These are phyloP conservation scores for Stephania yunnanensis DNA, from an alignment of 164 flowering plant genomes.

Conservation along the genomic window DNA sequence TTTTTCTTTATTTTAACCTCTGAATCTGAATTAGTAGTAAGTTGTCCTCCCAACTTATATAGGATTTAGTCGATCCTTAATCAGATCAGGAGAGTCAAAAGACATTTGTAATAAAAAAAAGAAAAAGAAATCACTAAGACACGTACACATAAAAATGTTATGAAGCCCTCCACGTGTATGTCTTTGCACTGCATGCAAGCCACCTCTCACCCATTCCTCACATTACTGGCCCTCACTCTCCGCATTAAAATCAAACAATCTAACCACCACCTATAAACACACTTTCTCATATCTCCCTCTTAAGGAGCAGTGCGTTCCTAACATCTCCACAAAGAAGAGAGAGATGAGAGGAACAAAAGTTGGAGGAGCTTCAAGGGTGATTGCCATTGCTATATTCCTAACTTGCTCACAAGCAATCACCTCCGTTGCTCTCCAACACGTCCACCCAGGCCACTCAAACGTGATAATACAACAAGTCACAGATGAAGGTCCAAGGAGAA, in stretches of 20 bases:
- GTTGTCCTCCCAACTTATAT: too few relatives aligned
- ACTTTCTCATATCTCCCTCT: background rate
- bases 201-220: background rate
- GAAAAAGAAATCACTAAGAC: background rate
- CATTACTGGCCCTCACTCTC: background rate
- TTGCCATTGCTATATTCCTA: constrained; percentile 17
- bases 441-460: constrained; percentile 1
- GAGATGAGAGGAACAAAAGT: constrained; percentile 9
- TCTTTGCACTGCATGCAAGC: background rate
- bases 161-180: background rate
- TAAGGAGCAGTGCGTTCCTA: background rate
- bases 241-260: too few relatives aligned
- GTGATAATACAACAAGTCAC: constrained; percentile 49
- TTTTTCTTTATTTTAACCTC: too few relatives aligned
- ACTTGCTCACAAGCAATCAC: constrained; percentile 27
- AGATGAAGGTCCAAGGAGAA: constrained; percentile 30
- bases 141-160: background rate
- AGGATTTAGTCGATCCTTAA: too few relatives aligned
- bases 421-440: constrained; percentile 12
- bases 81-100: too few relatives aligned
- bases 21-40: too few relatives aligned
- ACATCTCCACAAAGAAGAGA: background rate
- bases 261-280: too few relatives aligned
- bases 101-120: too few relatives aligned
- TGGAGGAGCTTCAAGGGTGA: constrained; percentile 19